These are phyloP conservation scores for Aspergillus indologenus DNA, from an alignment of 495 filamentous ascomycete species.

Conservation along the genomic window DNA sequence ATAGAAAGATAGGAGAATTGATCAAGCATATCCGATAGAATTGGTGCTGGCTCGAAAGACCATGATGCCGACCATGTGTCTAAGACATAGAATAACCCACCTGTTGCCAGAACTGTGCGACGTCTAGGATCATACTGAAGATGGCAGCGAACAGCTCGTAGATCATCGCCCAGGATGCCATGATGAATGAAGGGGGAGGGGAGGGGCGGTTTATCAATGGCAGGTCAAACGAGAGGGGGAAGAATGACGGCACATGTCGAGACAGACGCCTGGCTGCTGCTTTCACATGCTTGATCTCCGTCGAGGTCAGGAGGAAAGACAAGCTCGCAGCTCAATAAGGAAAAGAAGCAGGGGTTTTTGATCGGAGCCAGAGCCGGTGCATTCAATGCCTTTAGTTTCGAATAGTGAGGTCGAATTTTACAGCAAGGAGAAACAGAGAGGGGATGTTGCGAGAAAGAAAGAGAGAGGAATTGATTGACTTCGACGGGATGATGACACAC, in stretches of 20 bases:
- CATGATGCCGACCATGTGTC: too few relatives aligned
- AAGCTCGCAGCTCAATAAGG: background rate
- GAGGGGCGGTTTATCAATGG: background rate
- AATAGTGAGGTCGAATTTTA: background rate
- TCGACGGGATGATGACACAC: background rate
- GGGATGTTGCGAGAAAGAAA: background rate
- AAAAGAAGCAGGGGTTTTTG: background rate
- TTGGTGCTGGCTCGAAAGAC: too few relatives aligned
- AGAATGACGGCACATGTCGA: constrained; percentile 11
- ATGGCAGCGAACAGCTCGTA: constrained; percentile 44
- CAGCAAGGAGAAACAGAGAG: too few relatives aligned
- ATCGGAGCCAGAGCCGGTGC: too few relatives aligned
- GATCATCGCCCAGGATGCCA: constrained; percentile 23
- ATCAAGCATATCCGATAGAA: too few relatives aligned
- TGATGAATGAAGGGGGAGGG: constrained; percentile 11
- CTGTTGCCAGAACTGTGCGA: constrained; percentile 61
- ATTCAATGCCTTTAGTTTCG: too few relatives aligned
- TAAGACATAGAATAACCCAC: constrained; percentile 38
- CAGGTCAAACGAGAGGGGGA: background rate
- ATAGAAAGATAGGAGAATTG: too few relatives aligned
- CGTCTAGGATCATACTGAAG: constrained; percentile 56
- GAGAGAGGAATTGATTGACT: background rate
- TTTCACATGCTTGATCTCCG: constrained; percentile 37
- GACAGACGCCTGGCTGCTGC: constrained; percentile 13
- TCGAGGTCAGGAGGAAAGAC: constrained; percentile 14